phyloP scores from a whole-genome alignment of 2,329 filamentous ascomycete genomes.

The Fusarium sp. region DNA sequence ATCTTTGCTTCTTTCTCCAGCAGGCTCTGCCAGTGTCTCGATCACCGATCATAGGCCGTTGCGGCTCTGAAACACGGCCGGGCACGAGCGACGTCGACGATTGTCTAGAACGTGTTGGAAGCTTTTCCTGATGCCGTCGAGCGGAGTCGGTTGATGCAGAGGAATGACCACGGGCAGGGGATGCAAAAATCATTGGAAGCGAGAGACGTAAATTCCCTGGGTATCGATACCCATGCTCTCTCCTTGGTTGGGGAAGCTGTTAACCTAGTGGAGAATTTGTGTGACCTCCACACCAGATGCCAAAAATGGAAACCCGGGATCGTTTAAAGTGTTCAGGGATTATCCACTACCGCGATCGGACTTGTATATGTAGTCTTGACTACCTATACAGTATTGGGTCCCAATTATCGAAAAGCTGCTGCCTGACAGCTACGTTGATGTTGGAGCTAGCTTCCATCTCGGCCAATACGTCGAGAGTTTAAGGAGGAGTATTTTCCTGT shows the following conservation, averaged over 20 bases:
- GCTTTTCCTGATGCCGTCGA: constrained; percentile 15
- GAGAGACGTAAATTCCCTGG: constrained; percentile 3
- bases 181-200: constrained; percentile 26
- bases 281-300: constrained; percentile 18
- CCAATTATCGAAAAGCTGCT: constrained; percentile 15
- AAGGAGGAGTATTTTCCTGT: background rate
- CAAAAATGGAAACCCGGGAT: constrained; percentile 36
- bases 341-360: constrained; percentile 13
- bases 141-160: constrained; percentile 5
- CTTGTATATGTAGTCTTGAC: background rate
- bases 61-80: constrained; percentile 25
- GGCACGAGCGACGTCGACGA: constrained; percentile 36
- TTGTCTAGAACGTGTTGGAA: constrained; percentile 37
- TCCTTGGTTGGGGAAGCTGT: constrained; percentile 12
- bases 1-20: constrained; percentile 1
- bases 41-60: background rate
- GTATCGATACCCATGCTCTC: constrained; percentile 17
- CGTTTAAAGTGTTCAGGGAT: constrained; percentile 12
- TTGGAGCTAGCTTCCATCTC: constrained; percentile 3
- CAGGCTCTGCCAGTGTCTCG: background rate
- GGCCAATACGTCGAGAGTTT: background rate
- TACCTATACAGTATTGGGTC: background rate
- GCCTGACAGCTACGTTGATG: constrained; percentile 9
- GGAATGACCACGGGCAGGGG: constrained; percentile 12
- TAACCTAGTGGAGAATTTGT: constrained; percentile 29